Base-by-base conservation (phyloP, 805 yeast genomes). In the Isabelozyma heimii region DNA sequence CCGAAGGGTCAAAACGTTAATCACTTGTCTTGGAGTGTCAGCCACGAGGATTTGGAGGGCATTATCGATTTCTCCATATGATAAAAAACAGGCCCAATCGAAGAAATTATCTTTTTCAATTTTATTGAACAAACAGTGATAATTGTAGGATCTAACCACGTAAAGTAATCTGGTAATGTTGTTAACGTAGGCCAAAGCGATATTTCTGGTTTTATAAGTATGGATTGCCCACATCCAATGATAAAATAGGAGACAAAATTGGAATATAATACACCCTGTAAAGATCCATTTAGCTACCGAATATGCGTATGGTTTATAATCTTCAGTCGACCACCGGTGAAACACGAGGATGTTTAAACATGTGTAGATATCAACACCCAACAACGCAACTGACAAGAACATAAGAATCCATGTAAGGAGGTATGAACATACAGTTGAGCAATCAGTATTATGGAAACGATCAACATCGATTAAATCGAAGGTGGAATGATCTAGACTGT, bases 1-100 rank as follows among this genome's bases (percentile, higher is more conserved):
- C 8, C 65, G 63, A 16, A 86, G 67, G 0, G 97, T 89, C 55
- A 87, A 70, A 26, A 91, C 87, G 61, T 90, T 90, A 52, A 90
- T 80, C 1, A 88, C 84, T 66, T 90, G 97, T 66, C 97, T 81
- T 20, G 97, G 97, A 14, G 91, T 77, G 56, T 90, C 96, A 0
- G 96, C 91, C 42, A 88, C 70, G 8, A 89, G 57, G 55, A 89
- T 76, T 42, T 72, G 74, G 42, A 81, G 70, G 12, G 87, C 85
- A 46, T 81, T 80, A 56, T 86, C 84, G 46, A 86, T 69, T 44
- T 87, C 83, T 53, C 80, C 80, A 65, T 81, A 88, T 2, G 84
- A 76, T 54, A 79, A 79, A 52, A 89, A 81, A 8, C 89, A 80
- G 45, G 84, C 64, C 77, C 85, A 83, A 55, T 89, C 94, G 55